Base-by-base conservation (phyloP, 2,329 filamentous ascomycete genomes). In the Thermochaetoides dissita region DNA sequence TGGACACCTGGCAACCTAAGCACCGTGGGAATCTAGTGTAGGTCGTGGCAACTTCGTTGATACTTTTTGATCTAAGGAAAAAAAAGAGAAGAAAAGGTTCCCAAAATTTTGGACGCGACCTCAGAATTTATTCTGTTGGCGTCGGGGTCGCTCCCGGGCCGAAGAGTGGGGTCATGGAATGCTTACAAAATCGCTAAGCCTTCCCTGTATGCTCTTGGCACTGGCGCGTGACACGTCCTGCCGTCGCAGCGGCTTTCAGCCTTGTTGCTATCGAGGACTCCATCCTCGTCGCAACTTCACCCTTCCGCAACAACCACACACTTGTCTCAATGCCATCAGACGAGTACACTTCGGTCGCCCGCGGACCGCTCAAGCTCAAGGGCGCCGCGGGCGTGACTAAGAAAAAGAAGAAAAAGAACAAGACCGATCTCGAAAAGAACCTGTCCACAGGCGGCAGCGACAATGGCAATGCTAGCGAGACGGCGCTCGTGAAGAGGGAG, bases 291-390 rank as follows among this genome's bases (percentile, higher is more conserved):
- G 17, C 17, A 24, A 5, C 5, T 3, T 24, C 17, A 24, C 17
- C 5, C 17, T 3, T 24, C 17, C 17, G 5, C 17, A 24, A 5
- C 17, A 24, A 24, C 17, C 17, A 24, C 17, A 24, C 17, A 24
- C 17, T 24, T 24, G 5, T 24, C 17, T 5, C 17, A 37, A 87
- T 87, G 82, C 74, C 79, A 24, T 71, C 76, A 42, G 80, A 84
- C 59, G 84, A 93, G 52, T 93, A 93, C 66, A 62, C 71, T 38
- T 65, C 76, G 48, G 62, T 68, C 43, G 71, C 73, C 46, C 71
- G 76, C 55, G 86, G 86, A 53, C 81, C 81, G 47, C 74, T 95
- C 31, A 89, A 85, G 58, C 73, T 95, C 46, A 95, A 95, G 66
- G 86, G 87, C 55, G 73, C 68, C 8, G 34, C 41, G 10, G 35